phyloP scores from a whole-genome alignment of 2,329 filamentous ascomycete genomes.

The Ramularia endophylla region DNA sequence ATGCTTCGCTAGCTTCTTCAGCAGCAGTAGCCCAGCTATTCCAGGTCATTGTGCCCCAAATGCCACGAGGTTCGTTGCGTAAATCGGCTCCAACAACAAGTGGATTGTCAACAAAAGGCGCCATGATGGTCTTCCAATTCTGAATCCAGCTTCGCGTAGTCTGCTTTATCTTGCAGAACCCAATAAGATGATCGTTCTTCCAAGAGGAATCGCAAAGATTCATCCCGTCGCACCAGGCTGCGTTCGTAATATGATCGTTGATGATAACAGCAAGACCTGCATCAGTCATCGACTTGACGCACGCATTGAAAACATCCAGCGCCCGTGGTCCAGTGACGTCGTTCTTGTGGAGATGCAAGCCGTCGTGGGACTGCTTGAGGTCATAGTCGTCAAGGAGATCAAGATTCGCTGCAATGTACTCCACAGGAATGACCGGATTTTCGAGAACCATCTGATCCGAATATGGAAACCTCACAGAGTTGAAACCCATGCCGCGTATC shows the following conservation, averaged over 20 bases:
- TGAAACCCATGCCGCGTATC: conserved; percentile 60
- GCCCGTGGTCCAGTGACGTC: conserved; percentile 42
- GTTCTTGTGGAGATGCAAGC: conserved; percentile 6
- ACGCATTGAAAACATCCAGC: conserved; percentile 56
- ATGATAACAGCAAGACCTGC: conserved; percentile 59
- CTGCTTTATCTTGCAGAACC: conserved; percentile 56
- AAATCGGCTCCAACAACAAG: conserved; percentile 62
- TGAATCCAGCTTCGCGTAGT: conserved; percentile 60
- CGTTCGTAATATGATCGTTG: conserved; percentile 66
- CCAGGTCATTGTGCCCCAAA: conserved; percentile 66
- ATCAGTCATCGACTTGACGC: conserved; percentile 53
- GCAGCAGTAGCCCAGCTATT: conserved; percentile 57
- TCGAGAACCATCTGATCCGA: conserved; percentile 60
- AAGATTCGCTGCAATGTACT: conserved; percentile 52
- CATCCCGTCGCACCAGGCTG: conserved; percentile 63
- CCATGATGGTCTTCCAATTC: conserved; percentile 62
- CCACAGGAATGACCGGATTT: conserved; percentile 51
- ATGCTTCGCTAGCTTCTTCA: conserved; percentile 55
- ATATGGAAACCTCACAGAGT: conserved; percentile 64
- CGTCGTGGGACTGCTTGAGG: conserved; percentile 6
- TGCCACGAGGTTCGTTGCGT: conserved; percentile 62
- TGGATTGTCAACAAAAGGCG: conserved; percentile 51
- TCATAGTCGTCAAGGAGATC: conserved; percentile 44
- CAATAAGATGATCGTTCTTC: conserved; percentile 58
- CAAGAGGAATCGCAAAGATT: conserved; percentile 63